Evolutionary conservation across 108 stramenopile genomes (phyloP).

Genomic region (Schizochytrium sp.): DNA sequence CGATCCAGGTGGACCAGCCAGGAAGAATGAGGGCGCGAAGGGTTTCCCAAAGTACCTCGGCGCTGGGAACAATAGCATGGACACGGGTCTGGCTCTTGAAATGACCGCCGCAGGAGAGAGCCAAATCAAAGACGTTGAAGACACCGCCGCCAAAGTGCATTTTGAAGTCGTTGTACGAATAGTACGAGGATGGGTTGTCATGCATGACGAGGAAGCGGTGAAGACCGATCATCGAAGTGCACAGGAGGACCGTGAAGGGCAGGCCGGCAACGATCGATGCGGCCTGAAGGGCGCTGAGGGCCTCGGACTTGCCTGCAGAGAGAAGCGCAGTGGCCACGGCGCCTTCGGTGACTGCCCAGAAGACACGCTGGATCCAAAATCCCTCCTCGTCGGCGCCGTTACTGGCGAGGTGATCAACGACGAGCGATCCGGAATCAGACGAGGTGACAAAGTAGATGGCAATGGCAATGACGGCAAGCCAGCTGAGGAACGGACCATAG

Average conservation of each 20-base stretch:
- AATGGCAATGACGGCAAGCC: constrained; percentile 39
- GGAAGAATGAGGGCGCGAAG: background rate
- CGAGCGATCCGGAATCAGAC: constrained; percentile 58
- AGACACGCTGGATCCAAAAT: constrained; percentile 47
- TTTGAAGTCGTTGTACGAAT: background rate
- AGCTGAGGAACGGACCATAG: constrained; percentile 43
- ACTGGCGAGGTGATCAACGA: constrained; percentile 52
- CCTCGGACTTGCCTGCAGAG: constrained; percentile 36
- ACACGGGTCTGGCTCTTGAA: too few species aligned
- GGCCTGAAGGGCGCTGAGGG: constrained; percentile 48
- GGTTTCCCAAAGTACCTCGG: background rate
- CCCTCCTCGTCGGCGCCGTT: constrained; percentile 50
- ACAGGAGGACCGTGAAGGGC: constrained; percentile 48
- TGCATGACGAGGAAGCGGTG: background rate
- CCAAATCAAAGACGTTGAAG: background rate
- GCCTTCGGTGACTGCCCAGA: constrained; percentile 60
- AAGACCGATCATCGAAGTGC: background rate
- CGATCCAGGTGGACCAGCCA: background rate
- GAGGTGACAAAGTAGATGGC: constrained; percentile 56
- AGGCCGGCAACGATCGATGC: constrained; percentile 53
- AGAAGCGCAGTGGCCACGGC: constrained; percentile 51
- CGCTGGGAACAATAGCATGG: background rate
- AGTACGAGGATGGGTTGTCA: background rate
- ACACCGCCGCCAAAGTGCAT: background rate
- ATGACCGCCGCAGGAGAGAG: background rate